A percentile compares a stretch with the other conserved stretches of the same genome.
These are phyloP conservation scores for sweet orange (Citrus sinensis) DNA, from an alignment of 345 rosid species.

Conservation along the genomic window DVS_A1.0 CM039169.1:5064501-5065000, in stretches of 20 bases:
- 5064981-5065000: slow-evolving; percentile 55
- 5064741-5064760: slow-evolving; percentile 59
- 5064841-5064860: neutral
- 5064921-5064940: slow-evolving; percentile 67
- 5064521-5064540: slow-evolving; percentile 81
- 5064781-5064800: slow-evolving; percentile 50
- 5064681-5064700: slow-evolving; percentile 60
- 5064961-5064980: slow-evolving; percentile 64
- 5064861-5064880: neutral
- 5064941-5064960: slow-evolving; percentile 52
- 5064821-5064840: neutral
- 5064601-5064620: slow-evolving; percentile 84
- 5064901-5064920: slow-evolving; percentile 54
- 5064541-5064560: slow-evolving; percentile 57
- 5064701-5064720: slow-evolving; percentile 67
- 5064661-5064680: slow-evolving; percentile 72
- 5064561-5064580: slow-evolving; percentile 62
- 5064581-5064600: slow-evolving; percentile 48
- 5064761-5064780: slow-evolving; percentile 79
- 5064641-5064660: slow-evolving; percentile 54
- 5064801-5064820: neutral
- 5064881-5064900: slow-evolving; percentile 80
- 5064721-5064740: slow-evolving; percentile 69
- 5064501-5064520: slow-evolving; percentile 95
- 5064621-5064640: slow-evolving; percentile 80